Evolutionary conservation across 352 stramenopile species (phyloP).

Genomic region (Pythium dissotocum): DNA sequence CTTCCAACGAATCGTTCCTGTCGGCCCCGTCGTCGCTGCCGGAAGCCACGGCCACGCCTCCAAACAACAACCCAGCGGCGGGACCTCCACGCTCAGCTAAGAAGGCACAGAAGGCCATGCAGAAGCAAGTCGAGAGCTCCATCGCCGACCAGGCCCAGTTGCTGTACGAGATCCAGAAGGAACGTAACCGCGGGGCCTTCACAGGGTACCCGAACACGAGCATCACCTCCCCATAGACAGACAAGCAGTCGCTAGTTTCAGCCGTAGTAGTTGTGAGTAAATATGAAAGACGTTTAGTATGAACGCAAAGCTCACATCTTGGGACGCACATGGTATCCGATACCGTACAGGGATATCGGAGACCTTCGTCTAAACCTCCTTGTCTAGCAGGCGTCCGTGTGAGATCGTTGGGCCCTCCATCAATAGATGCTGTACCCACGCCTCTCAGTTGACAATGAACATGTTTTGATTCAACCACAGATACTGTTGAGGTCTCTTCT

Average conservation of each 20-base stretch:
- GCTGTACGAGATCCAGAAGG: slow-evolving; percentile 44
- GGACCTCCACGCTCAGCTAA: background rate
- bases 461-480: background rate
- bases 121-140: slow-evolving; percentile 51
- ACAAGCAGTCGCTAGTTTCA: background rate
- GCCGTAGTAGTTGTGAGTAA: background rate
- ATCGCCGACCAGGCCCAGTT: slow-evolving; percentile 58
- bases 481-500: background rate
- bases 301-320: background rate
- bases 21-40: slow-evolving; percentile 25
- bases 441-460: too few relatives aligned
- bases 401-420: too few relatives aligned
- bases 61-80: background rate
- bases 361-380: too few relatives aligned
- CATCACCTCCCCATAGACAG: slow-evolving; percentile 8
- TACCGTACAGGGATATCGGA: too few relatives aligned
- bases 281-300: background rate
- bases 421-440: too few relatives aligned
- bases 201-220: slow-evolving; percentile 2
- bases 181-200: slow-evolving; percentile 31
- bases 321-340: too few relatives aligned
- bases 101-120: slow-evolving; percentile 24
- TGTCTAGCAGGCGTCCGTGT: too few relatives aligned
- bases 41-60: slow-evolving; percentile 24
- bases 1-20: slow-evolving; percentile 22